Evolutionary conservation across 129 eudicot genomes (phyloP).

Genomic region (Flaveria brownii): DNA sequence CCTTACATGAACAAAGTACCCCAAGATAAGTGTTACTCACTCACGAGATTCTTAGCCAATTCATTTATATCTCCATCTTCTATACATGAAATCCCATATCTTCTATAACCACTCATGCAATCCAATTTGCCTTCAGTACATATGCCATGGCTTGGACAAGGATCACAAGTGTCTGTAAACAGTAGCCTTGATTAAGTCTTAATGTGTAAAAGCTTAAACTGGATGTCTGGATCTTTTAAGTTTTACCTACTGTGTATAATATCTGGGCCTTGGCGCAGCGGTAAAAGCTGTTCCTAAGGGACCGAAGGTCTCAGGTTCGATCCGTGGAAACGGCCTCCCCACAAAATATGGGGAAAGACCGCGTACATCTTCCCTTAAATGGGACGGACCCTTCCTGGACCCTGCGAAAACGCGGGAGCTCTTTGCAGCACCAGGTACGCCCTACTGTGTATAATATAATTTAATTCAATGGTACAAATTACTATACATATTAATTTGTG

Average conservation of each 20-base stretch:
- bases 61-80: constrained; percentile 78
- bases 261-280: too few species aligned
- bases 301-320: too few species aligned
- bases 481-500: too few species aligned
- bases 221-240: too few species aligned
- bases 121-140: constrained; percentile 77
- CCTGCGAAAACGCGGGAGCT: too few species aligned
- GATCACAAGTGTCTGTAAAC: constrained; percentile 69
- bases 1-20: constrained; percentile 28
- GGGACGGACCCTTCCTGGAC: too few species aligned
- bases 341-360: too few species aligned
- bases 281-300: too few species aligned
- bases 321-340: too few species aligned
- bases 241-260: neutral
- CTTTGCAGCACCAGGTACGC: too few species aligned
- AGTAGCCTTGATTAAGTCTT: neutral
- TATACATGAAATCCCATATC: constrained; percentile 68
- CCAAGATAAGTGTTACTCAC: constrained; percentile 44
- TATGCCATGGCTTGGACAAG: constrained; percentile 86
- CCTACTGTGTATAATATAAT: neutral
- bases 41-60: constrained; percentile 76
- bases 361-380: too few species aligned
- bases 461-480: neutral
- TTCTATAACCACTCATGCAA: constrained; percentile 65
- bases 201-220: neutral